Evolutionary conservation across 2,329 filamentous ascomycete species (phyloP).

Genomic region (Colletotrichum cuscutae): DNA sequence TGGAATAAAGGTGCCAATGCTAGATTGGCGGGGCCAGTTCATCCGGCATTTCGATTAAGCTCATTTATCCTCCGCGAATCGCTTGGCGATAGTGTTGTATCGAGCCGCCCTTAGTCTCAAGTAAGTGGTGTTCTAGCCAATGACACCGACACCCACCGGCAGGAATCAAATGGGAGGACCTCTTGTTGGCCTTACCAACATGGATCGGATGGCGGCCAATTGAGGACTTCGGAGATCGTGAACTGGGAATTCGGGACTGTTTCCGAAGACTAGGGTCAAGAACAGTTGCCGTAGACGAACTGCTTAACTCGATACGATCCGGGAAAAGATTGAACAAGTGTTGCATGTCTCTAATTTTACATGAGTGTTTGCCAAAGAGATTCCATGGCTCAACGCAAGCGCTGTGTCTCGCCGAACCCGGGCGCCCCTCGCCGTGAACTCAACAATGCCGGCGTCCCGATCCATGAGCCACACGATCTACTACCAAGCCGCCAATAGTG

Average conservation of each 20-base stretch:
- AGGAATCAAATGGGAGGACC: neutral
- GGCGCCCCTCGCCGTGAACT: neutral
- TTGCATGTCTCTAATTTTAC: no score
- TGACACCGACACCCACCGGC: neutral
- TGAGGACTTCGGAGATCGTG: neutral
- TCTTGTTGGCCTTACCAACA: neutral
- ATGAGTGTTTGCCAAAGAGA: no score
- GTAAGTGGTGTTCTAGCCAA: neutral
- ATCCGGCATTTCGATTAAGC: slow-evolving; percentile 24
- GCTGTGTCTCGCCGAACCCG: no score
- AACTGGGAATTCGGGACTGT: no score
- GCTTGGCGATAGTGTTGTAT: neutral
- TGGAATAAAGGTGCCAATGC: neutral
- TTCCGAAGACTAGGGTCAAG: no score
- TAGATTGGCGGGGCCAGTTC: neutral
- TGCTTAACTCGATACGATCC: no score
- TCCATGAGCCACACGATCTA: slow-evolving; percentile 21
- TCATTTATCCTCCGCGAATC: slow-evolving; percentile 12
- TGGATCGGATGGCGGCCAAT: neutral
- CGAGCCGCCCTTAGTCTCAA: neutral
- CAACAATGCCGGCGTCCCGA: neutral
- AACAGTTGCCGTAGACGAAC: no score
- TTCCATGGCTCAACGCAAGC: no score
- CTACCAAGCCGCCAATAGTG: slow-evolving; percentile 2
- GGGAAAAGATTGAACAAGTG: no score